A percentile compares a stretch with the other conserved stretches of the same genome.
These are phyloP conservation scores for Spatholobus suberectus DNA, from an alignment of 306 rosid species.

Conservation along the genomic window DNA sequence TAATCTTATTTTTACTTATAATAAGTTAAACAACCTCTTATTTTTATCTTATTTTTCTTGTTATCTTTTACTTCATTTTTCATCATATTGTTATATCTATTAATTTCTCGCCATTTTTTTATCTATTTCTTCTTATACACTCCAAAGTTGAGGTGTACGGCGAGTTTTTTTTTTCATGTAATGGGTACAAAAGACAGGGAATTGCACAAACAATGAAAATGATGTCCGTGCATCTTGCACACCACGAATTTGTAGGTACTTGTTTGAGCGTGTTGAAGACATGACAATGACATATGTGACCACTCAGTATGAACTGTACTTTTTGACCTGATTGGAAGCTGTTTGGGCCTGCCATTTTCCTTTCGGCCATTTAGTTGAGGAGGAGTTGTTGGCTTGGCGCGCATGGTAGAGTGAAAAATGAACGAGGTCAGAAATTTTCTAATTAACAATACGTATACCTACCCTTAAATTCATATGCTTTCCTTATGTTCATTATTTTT, in stretches of 20 bases:
- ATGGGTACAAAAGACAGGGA: background rate
- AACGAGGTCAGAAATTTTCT: too few relatives aligned
- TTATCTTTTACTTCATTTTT: too few relatives aligned
- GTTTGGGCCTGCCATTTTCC: background rate
- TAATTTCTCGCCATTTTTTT: too few relatives aligned
- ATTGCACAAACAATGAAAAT: background rate
- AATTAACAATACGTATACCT: background rate
- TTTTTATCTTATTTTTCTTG: too few relatives aligned
- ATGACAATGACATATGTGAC: conserved; percentile 31
- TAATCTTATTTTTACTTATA: too few relatives aligned
- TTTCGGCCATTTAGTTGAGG: background rate
- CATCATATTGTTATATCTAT: too few relatives aligned
- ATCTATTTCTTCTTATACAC: too few relatives aligned
- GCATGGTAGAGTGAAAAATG: background rate
- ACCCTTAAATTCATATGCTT: background rate
- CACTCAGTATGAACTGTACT: background rate
- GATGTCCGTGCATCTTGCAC: conserved; percentile 3
- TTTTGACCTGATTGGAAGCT: background rate
- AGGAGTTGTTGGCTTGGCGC: background rate
- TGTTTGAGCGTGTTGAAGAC: conserved; percentile 16
- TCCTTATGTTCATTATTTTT: background rate
- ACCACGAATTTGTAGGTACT: conserved; percentile 17
- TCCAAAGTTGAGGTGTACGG: too few relatives aligned
- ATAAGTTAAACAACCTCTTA: too few relatives aligned
- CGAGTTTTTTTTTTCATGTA: too few relatives aligned